These are phyloP conservation scores for Cyberlindnera veronae DNA, from an alignment of 805 yeast species.

Conservation along the genomic window DNA sequence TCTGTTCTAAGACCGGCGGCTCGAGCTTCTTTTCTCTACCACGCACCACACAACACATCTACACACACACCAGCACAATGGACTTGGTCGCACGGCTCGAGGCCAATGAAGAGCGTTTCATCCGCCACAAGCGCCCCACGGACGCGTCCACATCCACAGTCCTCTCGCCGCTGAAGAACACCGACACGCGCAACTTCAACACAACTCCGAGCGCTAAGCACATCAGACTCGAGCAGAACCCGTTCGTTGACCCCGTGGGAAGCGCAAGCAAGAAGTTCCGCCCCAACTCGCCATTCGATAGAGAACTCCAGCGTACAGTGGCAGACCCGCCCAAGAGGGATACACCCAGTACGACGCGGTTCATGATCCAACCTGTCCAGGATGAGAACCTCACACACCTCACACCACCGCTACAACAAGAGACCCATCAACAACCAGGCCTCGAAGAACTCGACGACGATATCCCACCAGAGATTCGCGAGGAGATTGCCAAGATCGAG, in stretches of 20 bases:
- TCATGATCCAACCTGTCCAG: no score
- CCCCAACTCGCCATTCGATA: no score
- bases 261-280: conserved; percentile 10
- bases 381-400: background rate
- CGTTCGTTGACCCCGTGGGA: conserved; percentile 20
- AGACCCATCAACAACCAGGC: conserved; percentile 25
- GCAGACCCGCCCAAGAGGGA: no score
- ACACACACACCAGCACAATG: background rate
- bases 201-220: no score
- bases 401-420: background rate
- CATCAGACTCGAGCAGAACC: no score
- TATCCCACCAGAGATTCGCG: conserved; percentile 48
- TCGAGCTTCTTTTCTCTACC: no score
- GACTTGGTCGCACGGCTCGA: background rate
- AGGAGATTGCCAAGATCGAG: conserved; percentile 54
- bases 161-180: no score
- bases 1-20: background rate
- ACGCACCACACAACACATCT: background rate
- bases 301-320: no score
- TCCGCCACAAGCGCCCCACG: background rate
- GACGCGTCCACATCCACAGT: conserved; percentile 5
- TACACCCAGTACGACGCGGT: no score
- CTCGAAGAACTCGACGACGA: conserved; percentile 43
- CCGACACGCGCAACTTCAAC: no score
- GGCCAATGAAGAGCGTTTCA: background rate